phyloP scores from a whole-genome alignment of 169 alveolate genomes.

The Eimeria nieschulzi region DNA sequence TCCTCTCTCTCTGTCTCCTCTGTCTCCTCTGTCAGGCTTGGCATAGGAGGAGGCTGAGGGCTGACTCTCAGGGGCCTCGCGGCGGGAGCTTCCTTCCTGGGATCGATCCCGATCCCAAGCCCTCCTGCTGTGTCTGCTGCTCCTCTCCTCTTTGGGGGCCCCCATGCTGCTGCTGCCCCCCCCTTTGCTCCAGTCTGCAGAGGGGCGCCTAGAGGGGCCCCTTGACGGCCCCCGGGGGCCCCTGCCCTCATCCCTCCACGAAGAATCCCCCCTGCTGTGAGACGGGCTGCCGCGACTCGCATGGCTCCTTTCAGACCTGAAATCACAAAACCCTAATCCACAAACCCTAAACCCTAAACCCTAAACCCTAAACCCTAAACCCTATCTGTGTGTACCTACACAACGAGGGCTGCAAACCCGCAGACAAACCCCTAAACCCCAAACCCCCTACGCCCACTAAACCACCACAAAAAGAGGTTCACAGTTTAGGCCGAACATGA shows the following conservation, averaged over 20 bases:
- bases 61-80: constrained; percentile 46
- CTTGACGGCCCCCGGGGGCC: constrained; percentile 37
- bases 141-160: constrained; percentile 16
- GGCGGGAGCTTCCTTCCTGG: constrained; percentile 18
- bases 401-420: too few relatives aligned
- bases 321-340: not conserved
- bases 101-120: constrained; percentile 24
- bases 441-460: not conserved
- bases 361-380: not conserved
- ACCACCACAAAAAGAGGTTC: not conserved
- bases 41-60: not conserved
- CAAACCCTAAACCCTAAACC: not conserved
- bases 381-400: too few relatives aligned
- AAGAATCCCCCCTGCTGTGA: constrained; percentile 7
- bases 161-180: not conserved
- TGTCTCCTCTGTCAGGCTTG: constrained; percentile 3
- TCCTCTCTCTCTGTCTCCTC: constrained; percentile 12
- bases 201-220: constrained; percentile 27
- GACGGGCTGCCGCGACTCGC: constrained; percentile 16
- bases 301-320: constrained; percentile 24
- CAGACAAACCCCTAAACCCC: not conserved
- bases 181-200: not conserved
- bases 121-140: constrained; percentile 27
- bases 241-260: constrained; percentile 8
- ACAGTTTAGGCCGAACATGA: too few relatives aligned